A percentile compares a stretch with the other conserved stretches of the same genome.
phyloP scores from a whole-genome alignment of 305 asterid species.

The Solanum hybrid region DNA sequence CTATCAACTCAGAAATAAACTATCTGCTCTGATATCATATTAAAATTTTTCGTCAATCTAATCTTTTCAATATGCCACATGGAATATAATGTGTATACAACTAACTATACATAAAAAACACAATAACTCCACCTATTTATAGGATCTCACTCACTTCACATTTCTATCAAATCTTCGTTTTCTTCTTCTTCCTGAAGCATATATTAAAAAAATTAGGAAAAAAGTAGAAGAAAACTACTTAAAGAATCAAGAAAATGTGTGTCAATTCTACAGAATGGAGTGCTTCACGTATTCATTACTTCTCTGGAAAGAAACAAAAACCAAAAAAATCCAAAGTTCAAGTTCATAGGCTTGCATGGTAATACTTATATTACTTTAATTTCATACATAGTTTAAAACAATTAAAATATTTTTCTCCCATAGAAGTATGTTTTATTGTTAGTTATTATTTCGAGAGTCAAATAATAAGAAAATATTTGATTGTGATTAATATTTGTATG shows the following conservation, averaged over 20 bases:
- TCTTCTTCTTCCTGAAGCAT: neutral
- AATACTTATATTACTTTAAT: neutral
- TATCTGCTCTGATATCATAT: neutral
- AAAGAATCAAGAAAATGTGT: conserved; percentile 25
- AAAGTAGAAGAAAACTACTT: neutral
- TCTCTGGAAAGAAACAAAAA: conserved; percentile 18
- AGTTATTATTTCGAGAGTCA: neutral
- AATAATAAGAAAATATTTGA: neutral
- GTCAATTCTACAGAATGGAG: conserved; percentile 8
- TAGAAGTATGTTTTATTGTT: neutral
- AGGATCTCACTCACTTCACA: conserved; percentile 8
- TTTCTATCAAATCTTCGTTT: neutral
- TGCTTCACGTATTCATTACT: conserved; percentile 15
- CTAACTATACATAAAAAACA: neutral
- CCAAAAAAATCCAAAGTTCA: conserved; percentile 30
- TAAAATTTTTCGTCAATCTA: neutral
- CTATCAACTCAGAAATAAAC: too few relatives aligned
- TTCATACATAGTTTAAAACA: neutral
- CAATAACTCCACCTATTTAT: conserved; percentile 21
- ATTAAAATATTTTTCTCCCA: too few relatives aligned
- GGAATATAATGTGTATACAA: neutral
- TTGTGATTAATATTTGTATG: neutral
- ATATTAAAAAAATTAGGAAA: neutral
- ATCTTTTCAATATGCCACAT: conserved; percentile 8
- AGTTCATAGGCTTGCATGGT: conserved; percentile 43